These are phyloP conservation scores for Linum trigynum DNA, from an alignment of 345 rosid genomes.

Conservation along the genomic window DNA sequence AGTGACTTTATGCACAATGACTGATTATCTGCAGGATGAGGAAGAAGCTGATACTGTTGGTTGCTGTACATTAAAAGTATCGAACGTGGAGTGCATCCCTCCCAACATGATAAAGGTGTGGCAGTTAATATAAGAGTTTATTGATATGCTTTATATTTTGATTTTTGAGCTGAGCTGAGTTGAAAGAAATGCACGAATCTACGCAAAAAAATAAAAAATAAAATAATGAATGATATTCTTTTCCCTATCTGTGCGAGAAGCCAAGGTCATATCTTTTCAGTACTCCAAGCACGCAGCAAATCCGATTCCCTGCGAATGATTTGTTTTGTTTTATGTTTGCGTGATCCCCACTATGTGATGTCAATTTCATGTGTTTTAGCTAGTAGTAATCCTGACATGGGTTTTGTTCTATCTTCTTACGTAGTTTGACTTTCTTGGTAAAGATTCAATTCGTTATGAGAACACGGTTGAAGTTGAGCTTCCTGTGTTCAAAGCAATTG, in stretches of 20 bases:
- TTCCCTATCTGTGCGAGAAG: neutral
- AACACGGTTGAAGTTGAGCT: conserved; percentile 90
- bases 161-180: too few species aligned
- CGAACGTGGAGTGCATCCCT: conserved; percentile 78
- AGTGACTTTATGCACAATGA: neutral
- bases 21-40: conserved; percentile 63
- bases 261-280: neutral
- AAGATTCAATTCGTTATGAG: conserved; percentile 93
- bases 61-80: conserved; percentile 94
- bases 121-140: neutral
- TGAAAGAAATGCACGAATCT: too few species aligned
- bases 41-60: conserved; percentile 99
- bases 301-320: neutral
- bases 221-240: too few species aligned
- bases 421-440: conserved; percentile 99
- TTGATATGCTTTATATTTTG: neutral
- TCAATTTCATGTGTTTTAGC: neutral
- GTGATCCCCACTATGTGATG: neutral
- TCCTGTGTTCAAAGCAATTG: conserved; percentile 89
- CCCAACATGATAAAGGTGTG: conserved; percentile 72
- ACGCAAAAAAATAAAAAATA: too few species aligned
- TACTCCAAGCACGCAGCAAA: neutral
- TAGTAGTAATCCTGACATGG: neutral
- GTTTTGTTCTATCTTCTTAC: conserved; percentile 15
- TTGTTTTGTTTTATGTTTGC: too few species aligned